phyloP scores from a whole-genome alignment of 805 yeast species.

The Yamadazyma phyllophila region DNA sequence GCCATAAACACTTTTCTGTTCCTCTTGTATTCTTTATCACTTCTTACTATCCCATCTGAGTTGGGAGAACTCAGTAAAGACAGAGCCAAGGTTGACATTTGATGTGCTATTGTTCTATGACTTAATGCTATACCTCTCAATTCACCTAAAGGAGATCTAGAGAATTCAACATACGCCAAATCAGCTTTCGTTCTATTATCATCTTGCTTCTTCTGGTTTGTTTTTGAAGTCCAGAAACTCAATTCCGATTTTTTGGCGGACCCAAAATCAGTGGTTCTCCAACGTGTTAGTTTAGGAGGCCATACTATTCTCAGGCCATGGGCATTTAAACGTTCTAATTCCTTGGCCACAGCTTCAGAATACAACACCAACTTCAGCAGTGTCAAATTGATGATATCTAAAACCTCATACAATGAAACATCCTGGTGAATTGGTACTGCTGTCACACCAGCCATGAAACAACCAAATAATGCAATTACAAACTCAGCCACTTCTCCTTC shows the following conservation, averaged over 20 bases:
- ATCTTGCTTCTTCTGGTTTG: conserved; percentile 12
- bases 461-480: conserved; percentile 81
- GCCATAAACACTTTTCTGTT: conserved; percentile 53
- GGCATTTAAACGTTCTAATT: conserved; percentile 59
- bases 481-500: conserved; percentile 84
- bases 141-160: conserved; percentile 87
- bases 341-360: conserved; percentile 75
- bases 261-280: conserved; percentile 91
- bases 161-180: conserved; percentile 89
- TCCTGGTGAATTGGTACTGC: conserved; percentile 91
- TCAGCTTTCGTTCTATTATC: conserved; percentile 35
- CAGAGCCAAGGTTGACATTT: conserved; percentile 72
- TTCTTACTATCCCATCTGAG: conserved; percentile 51
- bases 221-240: conserved; percentile 20
- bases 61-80: conserved; percentile 67
- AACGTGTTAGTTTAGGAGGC: conserved; percentile 72
- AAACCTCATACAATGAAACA: conserved; percentile 64
- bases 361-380: conserved; percentile 75
- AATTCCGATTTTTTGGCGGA: conserved; percentile 40
- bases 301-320: conserved; percentile 44
- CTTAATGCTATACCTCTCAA: conserved; percentile 90
- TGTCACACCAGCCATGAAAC: conserved; percentile 88
- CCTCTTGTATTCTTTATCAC: conserved; percentile 30
- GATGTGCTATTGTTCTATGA: conserved; percentile 84
- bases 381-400: conserved; percentile 68